Percentiles rank a stretch among this genome's conserved stretches.
Evolutionary conservation across 768 basidiomycete species (phyloP).

Genomic region (Russula compacta): DNA sequence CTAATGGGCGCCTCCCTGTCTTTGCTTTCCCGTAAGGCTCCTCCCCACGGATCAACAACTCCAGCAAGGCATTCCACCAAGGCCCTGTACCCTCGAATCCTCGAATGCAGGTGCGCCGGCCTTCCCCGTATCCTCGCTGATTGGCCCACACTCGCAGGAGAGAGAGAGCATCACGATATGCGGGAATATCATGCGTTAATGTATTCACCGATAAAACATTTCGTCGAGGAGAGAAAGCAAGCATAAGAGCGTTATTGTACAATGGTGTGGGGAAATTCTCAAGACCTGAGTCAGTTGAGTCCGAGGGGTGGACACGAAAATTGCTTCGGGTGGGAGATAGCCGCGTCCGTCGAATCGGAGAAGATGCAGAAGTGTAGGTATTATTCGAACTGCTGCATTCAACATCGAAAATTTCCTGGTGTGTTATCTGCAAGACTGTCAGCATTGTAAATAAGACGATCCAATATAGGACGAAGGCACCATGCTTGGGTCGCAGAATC

Average conservation of each 20-base stretch:
- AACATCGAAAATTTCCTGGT: slow-evolving; percentile 54
- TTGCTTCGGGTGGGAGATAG: slow-evolving; percentile 73
- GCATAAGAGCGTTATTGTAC: slow-evolving; percentile 71
- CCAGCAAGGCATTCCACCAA: slow-evolving; percentile 62
- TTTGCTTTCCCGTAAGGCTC: slow-evolving; percentile 30
- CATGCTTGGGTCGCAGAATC: slow-evolving; percentile 46
- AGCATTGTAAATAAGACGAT: not conserved
- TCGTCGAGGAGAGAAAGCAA: slow-evolving; percentile 38
- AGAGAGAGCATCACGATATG: slow-evolving; percentile 65
- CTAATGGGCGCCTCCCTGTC: slow-evolving; percentile 48
- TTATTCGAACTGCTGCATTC: slow-evolving; percentile 62
- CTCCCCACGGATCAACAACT: slow-evolving; percentile 57
- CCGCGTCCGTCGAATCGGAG: slow-evolving; percentile 56
- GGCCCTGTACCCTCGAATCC: slow-evolving; percentile 63
- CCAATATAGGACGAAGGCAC: slow-evolving; percentile 27
- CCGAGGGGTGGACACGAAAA: slow-evolving; percentile 35
- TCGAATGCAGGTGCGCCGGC: slow-evolving; percentile 44
- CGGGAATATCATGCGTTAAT: slow-evolving; percentile 40
- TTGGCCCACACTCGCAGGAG: slow-evolving; percentile 87
- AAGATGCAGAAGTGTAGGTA: slow-evolving; percentile 53
- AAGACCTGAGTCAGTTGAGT: slow-evolving; percentile 21
- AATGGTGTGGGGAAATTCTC: slow-evolving; percentile 51
- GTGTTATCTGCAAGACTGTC: slow-evolving; percentile 36
- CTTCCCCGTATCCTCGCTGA: slow-evolving; percentile 68
- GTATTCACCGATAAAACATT: slow-evolving; percentile 39